Percentiles rank a stretch among this genome's conserved stretches.
phyloP scores from a whole-genome alignment of 371 early-diverging fungal genomes.

The Capniomyces stellatus region DNA sequence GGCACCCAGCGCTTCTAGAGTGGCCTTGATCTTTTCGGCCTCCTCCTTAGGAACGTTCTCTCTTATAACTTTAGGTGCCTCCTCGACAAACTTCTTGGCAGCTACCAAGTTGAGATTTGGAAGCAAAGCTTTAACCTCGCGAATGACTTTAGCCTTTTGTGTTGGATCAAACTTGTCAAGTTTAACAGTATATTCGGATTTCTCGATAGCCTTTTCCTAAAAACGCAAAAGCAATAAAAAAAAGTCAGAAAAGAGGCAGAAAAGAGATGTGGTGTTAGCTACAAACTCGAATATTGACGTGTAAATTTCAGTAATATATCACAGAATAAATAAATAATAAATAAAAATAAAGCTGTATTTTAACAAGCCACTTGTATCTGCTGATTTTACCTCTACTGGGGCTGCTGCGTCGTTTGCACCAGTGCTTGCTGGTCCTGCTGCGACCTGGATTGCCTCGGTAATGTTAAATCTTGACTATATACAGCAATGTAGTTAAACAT shows the following conservation, averaged over 20 bases:
- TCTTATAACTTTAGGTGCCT: slow-evolving; percentile 87
- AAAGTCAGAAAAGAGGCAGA: no score
- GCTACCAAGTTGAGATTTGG: slow-evolving; percentile 90
- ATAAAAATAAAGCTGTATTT: background rate
- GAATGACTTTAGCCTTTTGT: slow-evolving; percentile 91
- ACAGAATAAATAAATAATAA: background rate
- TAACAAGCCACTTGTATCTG: no score
- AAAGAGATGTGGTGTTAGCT: no score
- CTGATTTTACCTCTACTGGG: no score
- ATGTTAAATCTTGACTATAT: slow-evolving; percentile 57
- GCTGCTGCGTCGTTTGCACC: slow-evolving; percentile 42
- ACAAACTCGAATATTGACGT: background rate
- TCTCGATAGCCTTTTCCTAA: slow-evolving; percentile 37
- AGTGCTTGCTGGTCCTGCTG: slow-evolving; percentile 37
- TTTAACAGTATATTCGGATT: slow-evolving; percentile 86
- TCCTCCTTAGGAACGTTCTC: slow-evolving; percentile 85
- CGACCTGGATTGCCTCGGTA: slow-evolving; percentile 74
- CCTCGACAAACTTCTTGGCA: slow-evolving; percentile 97
- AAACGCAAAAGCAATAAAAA: no score
- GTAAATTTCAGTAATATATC: background rate
- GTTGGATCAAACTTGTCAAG: slow-evolving; percentile 90
- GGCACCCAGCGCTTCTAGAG: slow-evolving; percentile 84
- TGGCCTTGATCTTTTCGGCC: slow-evolving; percentile 91
- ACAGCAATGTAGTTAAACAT: slow-evolving; percentile 31
- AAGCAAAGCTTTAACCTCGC: slow-evolving; percentile 85